Conservation (phyloP, 2,329 filamentous ascomycete species). For the Chaetothyriales sp. region DNA sequence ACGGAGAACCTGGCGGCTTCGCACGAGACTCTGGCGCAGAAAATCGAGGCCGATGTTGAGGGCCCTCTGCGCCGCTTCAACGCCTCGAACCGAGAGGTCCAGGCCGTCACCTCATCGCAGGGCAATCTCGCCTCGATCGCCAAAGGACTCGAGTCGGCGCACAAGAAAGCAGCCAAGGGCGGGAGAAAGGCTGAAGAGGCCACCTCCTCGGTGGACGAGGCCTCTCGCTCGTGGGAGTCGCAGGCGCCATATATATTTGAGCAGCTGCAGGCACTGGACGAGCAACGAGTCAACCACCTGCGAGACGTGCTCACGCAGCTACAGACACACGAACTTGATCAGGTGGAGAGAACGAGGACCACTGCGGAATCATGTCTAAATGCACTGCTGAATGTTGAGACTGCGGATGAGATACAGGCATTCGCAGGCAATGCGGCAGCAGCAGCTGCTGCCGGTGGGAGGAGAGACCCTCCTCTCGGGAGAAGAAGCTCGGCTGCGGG, state of each 20-base stretch:
- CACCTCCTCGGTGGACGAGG: slow-evolving; percentile 58
- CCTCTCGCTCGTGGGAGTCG: slow-evolving; percentile 79
- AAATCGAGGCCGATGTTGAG: slow-evolving; percentile 82
- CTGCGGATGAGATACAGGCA: slow-evolving; percentile 69
- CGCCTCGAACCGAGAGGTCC: slow-evolving; percentile 57
- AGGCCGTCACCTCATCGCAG: slow-evolving; percentile 67
- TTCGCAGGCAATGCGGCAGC: slow-evolving; percentile 48
- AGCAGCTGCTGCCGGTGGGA: slow-evolving; percentile 16
- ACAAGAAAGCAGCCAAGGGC: slow-evolving; percentile 76
- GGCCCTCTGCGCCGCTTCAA: slow-evolving; percentile 64
- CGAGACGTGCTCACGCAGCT: slow-evolving; percentile 85
- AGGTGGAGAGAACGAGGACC: slow-evolving; percentile 60
- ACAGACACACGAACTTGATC: slow-evolving; percentile 82
- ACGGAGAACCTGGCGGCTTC: slow-evolving; percentile 70
- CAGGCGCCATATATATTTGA: slow-evolving; percentile 94
- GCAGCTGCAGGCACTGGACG: slow-evolving; percentile 77
- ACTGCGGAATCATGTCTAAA: slow-evolving; percentile 70
- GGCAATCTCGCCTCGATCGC: slow-evolving; percentile 68
- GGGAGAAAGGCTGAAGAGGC: slow-evolving; percentile 59
- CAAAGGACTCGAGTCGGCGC: slow-evolving; percentile 70
- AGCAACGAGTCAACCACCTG: slow-evolving; percentile 75
- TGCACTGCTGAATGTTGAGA: slow-evolving; percentile 71
- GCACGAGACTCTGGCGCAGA: slow-evolving; percentile 65
- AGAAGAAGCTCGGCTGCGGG: slow-evolving; percentile 24
- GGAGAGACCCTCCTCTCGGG: slow-evolving; percentile 29